Base-by-base conservation (phyloP, 345 rosid species). In the Lepidium didymum region DNA sequence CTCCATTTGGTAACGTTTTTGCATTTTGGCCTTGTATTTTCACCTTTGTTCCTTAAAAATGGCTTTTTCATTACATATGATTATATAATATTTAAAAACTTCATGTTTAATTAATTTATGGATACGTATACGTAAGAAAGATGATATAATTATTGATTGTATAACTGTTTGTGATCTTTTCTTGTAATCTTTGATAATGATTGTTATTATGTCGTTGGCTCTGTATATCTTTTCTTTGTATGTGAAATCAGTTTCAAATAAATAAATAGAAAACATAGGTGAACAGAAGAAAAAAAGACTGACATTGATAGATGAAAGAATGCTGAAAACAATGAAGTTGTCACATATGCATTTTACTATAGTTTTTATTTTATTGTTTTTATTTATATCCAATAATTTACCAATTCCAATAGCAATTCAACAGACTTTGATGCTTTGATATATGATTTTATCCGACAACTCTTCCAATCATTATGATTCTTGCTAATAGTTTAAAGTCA, bases 391-490 rank as follows among this genome's bases (percentile, higher is more conserved):
- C n/a, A n/a, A n/a, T n/a, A n/a, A n/a, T n/a, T n/a, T n/a, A n/a
- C 50, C 58, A 56, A 13, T 72, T 72, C 50, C 70, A 46, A 46
- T 37, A 64, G 35, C 64, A 36, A 18, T 46, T 63, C 65, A 49
- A 19, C 67, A 50, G 36, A 58, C 40, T 56, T 57, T 49, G 46
- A 73, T 57, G 60, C 54, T 56, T 46, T 60, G 3, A 29, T 36
- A 64, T 37, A 64, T 34, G 71, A 65, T 61, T 58, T 73, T 73
- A 73, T 66, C 67, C 72, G 67, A 65, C 77, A 73, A 66, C 41
- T 56, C 60, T 50, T 73, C 62, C 71, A 56, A 47, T 57, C 77
- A 64, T 56, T 45, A 36, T 56, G 29, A 50, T 16, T 45, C 34
- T 63, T 63, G 55, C 64, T 55, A 63, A 37, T 54, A 27, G 55